Base-by-base conservation (phyloP, 2,329 filamentous ascomycete species). In the Gyromitra esculenta region DNA sequence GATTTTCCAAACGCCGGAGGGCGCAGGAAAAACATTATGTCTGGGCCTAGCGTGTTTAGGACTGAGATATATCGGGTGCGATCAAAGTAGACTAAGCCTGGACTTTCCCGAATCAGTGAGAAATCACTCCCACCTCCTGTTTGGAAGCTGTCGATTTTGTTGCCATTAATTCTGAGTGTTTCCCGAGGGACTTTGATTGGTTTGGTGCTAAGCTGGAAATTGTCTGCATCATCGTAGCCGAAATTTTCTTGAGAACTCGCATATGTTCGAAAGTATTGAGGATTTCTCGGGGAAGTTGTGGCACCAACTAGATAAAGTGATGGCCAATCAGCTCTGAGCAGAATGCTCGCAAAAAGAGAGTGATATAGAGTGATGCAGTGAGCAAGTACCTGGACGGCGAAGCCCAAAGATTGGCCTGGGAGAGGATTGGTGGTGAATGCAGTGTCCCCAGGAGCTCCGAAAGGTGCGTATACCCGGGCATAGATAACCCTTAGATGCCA, bases 1-100 rank as follows among this genome's bases (percentile, higher is more conserved):
- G 66, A 75, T 64, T 75, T 75, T 37, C 73, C 57, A 7, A 75
- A 72, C 15, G 9, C 21, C 11, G 13, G 35, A 13, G 56, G 57
- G 15, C 18, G 43, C 4, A 68, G 66, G 54, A 75, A 57, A 15
- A 65, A 67, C 39, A 70, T 18, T 2, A 15, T 31, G 1, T 41
- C 15, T 0, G 41, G 13, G 13, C 5, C 1, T 43, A 62, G 2
- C 5, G 35, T 43, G n/a, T 59, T 4, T 9, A 72, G 45, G 6
- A 57, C 11, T 6, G 57, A 48, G 43, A 75, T 65, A 21, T 75
- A 75, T n/a, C 45, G 31, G 5, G 66, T 72, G n/a, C 15, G 35
- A 21, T 75, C 73, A 25, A 75, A 75, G 48, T 54, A 75, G 18
- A 57, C 37, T 9, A 57, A 52, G 4, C 25, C 57, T 60, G 15